Percentiles rank a stretch among this genome's conserved stretches.
Evolutionary conservation across 1,284 basidiomycete genomes (phyloP).

Genomic region (Apiotrichum porosum): DNA sequence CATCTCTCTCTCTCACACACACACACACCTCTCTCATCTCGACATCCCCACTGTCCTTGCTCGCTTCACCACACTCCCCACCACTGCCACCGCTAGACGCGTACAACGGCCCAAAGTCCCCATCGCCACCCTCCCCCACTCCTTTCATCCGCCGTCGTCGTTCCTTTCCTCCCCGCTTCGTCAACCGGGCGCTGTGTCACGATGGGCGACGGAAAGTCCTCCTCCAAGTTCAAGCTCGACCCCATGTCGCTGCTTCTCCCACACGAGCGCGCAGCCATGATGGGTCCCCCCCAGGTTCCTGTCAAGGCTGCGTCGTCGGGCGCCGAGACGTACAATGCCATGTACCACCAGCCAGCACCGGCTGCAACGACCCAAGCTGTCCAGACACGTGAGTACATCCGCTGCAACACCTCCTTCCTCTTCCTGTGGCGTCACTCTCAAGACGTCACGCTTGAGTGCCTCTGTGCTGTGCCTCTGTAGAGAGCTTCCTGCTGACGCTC

Average conservation of each 20-base stretch:
- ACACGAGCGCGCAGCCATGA: conserved; percentile 34
- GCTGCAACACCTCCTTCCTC: too few species aligned
- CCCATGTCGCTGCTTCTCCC: conserved; percentile 46
- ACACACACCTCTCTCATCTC: too few species aligned
- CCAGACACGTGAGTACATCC: conserved; percentile 9
- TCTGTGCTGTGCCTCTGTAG: too few species aligned
- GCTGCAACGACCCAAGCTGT: neutral
- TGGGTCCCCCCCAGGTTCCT: neutral
- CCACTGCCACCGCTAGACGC: too few species aligned
- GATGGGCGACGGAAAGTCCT: conserved; percentile 2
- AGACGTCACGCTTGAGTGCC: neutral
- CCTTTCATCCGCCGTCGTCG: too few species aligned
- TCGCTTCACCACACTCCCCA: too few species aligned
- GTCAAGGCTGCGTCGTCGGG: neutral
- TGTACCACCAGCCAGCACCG: conserved; percentile 5
- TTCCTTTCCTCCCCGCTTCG: too few species aligned
- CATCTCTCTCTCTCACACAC: too few species aligned
- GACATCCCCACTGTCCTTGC: too few species aligned
- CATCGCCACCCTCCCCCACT: neutral
- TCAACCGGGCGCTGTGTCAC: too few species aligned
- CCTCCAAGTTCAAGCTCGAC: conserved; percentile 43
- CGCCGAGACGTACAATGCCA: neutral
- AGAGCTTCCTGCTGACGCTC: too few species aligned
- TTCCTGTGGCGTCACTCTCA: neutral
- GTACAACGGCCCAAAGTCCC: neutral